Evolutionary conservation across 495 filamentous ascomycete genomes (phyloP).

Genomic region (Aspergillus steynii): DNA sequence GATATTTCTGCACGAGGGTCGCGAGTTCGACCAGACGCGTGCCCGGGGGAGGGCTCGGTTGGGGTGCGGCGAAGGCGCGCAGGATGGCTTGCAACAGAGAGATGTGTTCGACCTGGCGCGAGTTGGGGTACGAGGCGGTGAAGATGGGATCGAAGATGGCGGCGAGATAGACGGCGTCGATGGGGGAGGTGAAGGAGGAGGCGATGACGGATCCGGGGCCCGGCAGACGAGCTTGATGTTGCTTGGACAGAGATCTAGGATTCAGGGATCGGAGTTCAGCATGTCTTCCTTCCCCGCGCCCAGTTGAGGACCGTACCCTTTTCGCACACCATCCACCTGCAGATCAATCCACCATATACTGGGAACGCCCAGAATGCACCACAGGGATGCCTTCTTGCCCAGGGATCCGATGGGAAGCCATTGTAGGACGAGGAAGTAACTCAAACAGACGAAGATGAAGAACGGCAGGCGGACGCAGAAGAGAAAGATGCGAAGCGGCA

Average conservation of each 20-base stretch:
- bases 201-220: slow-evolving; percentile 78
- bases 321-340: slow-evolving; percentile 91
- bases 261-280: not conserved
- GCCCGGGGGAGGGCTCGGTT: slow-evolving; percentile 44
- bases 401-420: slow-evolving; percentile 82
- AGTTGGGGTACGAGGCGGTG: slow-evolving; percentile 74
- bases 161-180: slow-evolving; percentile 94
- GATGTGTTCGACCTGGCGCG: slow-evolving; percentile 70
- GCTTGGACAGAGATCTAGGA: slow-evolving; percentile 55
- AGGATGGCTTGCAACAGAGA: slow-evolving; percentile 73
- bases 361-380: slow-evolving; percentile 80
- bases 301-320: slow-evolving; percentile 53
- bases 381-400: slow-evolving; percentile 77
- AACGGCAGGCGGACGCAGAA: slow-evolving; percentile 80
- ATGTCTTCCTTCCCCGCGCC: too few relatives aligned
- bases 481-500: slow-evolving; percentile 65
- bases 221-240: slow-evolving; percentile 67
- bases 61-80: slow-evolving; percentile 66
- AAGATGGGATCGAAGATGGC: slow-evolving; percentile 97
- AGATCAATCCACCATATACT: slow-evolving; percentile 98
- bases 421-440: slow-evolving; percentile 81
- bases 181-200: slow-evolving; percentile 83
- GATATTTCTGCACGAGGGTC: slow-evolving; percentile 64
- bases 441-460: slow-evolving; percentile 63
- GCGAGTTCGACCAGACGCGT: slow-evolving; percentile 58